Evolutionary conservation across 768 basidiomycete genomes (phyloP).

Genomic region (Rhizopogon rudus): DNA sequence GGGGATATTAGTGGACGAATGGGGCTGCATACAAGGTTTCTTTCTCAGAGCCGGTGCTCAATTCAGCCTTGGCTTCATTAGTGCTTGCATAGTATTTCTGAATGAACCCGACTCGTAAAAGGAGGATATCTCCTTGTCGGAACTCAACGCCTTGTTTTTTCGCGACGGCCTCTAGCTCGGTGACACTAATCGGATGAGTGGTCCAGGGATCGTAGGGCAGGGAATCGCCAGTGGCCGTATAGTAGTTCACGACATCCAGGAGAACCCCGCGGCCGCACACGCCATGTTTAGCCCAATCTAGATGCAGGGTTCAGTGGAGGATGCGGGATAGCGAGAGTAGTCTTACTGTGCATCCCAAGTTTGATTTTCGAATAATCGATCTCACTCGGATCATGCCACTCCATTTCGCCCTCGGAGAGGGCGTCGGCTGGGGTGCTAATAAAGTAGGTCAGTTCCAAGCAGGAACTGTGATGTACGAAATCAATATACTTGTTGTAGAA

Average conservation of each 20-base stretch:
- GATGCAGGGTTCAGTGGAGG: not conserved
- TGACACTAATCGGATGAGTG: conserved; percentile 45
- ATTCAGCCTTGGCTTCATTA: conserved; percentile 39
- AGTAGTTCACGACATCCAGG: conserved; percentile 56
- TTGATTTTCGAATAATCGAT: conserved; percentile 43
- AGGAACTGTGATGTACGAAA: not conserved
- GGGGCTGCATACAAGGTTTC: conserved; percentile 48
- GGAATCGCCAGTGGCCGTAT: conserved; percentile 31
- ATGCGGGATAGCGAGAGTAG: not conserved
- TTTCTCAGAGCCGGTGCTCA: conserved; percentile 27
- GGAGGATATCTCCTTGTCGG: conserved; percentile 53
- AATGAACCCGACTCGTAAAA: conserved; percentile 60
- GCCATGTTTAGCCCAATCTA: conserved; percentile 69
- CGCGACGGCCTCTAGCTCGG: conserved; percentile 55
- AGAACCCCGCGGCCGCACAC: conserved; percentile 67
- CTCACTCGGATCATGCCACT: conserved; percentile 43
- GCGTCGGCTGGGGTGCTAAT: conserved; percentile 38
- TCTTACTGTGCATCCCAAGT: conserved; percentile 66
- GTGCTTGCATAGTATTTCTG: conserved; percentile 44
- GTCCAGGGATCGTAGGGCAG: conserved; percentile 66
- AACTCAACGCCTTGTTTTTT: conserved; percentile 53
- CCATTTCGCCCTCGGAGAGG: conserved; percentile 40
- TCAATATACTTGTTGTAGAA: conserved; percentile 57
- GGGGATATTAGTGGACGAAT: not conserved
- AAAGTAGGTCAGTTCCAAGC: not conserved